phyloP scores from a whole-genome alignment of 2,329 filamentous ascomycete species.

The Xylariales sp. region DNA sequence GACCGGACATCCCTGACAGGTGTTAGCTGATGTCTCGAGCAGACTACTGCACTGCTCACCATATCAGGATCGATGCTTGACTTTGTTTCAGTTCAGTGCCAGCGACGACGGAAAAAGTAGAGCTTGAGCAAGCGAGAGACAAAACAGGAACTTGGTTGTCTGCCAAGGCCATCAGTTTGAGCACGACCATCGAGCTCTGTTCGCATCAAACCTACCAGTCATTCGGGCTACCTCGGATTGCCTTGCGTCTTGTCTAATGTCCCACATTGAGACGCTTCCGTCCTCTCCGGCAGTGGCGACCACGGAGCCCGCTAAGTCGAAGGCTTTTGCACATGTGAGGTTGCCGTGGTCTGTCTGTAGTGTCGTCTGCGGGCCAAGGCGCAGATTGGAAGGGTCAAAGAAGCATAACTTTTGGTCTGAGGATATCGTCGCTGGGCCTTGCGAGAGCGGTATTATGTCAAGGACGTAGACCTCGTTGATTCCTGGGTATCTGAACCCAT shows the following conservation, averaged over 20 bases:
- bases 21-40: slow-evolving; percentile 8
- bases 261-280: slow-evolving; percentile 62
- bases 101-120: slow-evolving; percentile 58
- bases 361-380: slow-evolving; percentile 41
- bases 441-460: slow-evolving; percentile 46
- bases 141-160: slow-evolving; percentile 50
- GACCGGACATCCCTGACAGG: slow-evolving; percentile 52
- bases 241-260: slow-evolving; percentile 46
- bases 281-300: slow-evolving; percentile 70
- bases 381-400: slow-evolving; percentile 56
- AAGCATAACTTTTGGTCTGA: slow-evolving; percentile 68
- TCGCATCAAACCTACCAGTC: slow-evolving; percentile 33
- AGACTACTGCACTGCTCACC: slow-evolving; percentile 34
- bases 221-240: slow-evolving; percentile 39
- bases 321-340: slow-evolving; percentile 56
- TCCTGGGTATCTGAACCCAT: slow-evolving; percentile 34
- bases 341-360: slow-evolving; percentile 54
- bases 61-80: slow-evolving; percentile 56
- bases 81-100: slow-evolving; percentile 69
- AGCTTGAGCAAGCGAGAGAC: slow-evolving; percentile 57
- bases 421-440: slow-evolving; percentile 56
- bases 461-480: slow-evolving; percentile 51
- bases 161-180: slow-evolving; percentile 15
- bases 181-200: not conserved
- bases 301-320: slow-evolving; percentile 46